Conservation (phyloP, 1,139 yeast genomes). For the Suhomyces panamericanus region DNA sequence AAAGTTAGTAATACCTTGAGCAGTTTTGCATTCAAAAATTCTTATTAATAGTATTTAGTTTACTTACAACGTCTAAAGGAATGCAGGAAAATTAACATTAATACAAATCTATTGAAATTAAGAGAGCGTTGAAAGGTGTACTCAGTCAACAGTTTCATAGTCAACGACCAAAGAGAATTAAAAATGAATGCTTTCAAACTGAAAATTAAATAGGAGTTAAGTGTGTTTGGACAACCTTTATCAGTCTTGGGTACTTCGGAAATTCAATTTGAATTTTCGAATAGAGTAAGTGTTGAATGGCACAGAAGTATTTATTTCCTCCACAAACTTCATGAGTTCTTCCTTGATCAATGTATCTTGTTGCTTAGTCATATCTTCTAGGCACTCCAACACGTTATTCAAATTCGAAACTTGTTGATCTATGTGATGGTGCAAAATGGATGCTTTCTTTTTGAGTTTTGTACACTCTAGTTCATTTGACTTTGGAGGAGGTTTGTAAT, state of each 20-base stretch:
- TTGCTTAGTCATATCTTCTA: conserved; percentile 13
- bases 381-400: conserved; percentile 17
- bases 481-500: not conserved
- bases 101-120: not conserved
- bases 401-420: conserved; percentile 14
- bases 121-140: not conserved
- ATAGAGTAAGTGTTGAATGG: conserved; percentile 16
- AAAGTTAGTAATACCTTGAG: conserved; percentile 15
- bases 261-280: conserved; percentile 2
- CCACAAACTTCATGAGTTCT: conserved; percentile 9
- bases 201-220: too few species aligned
- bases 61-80: not conserved
- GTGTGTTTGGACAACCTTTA: not conserved
- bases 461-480: not conserved
- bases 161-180: too few species aligned
- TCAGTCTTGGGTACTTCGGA: not conserved
- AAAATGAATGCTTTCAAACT: too few species aligned
- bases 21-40: conserved; percentile 16
- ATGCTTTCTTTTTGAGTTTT: not conserved
- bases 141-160: not conserved
- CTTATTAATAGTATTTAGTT: not conserved
- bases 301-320: conserved; percentile 15
- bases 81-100: not conserved
- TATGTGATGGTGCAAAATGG: conserved; percentile 13
- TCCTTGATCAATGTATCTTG: conserved; percentile 11